A percentile compares a stretch with the other conserved stretches of the same genome.
Conservation (phyloP, 2,329 filamentous ascomycete genomes). For the Metarhizium anisopliae region DNA sequence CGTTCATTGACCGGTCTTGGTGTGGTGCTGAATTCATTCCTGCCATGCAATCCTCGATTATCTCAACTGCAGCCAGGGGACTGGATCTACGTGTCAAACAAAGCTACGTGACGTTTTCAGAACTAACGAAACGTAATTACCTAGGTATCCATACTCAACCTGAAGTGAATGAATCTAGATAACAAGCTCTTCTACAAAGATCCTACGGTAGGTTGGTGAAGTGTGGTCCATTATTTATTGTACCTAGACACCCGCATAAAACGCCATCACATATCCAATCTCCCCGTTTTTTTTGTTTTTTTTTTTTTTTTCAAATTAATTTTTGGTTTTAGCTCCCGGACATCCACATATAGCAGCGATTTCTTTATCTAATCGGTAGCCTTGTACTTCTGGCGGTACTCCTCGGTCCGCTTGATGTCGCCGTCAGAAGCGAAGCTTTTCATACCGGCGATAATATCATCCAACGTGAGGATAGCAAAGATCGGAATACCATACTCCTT, state of each 20-base stretch:
- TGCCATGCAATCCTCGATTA: too few species aligned
- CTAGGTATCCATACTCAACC: background rate
- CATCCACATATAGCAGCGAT: background rate
- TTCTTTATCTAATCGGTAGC: conserved; percentile 37
- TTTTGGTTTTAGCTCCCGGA: background rate
- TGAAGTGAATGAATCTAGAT: background rate
- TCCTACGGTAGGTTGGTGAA: background rate
- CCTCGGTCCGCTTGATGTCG: conserved; percentile 59
- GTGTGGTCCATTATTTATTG: background rate
- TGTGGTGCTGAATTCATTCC: too few species aligned
- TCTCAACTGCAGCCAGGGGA: background rate
- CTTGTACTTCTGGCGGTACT: conserved; percentile 61
- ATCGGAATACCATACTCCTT: conserved; percentile 80
- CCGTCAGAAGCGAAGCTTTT: conserved; percentile 51
- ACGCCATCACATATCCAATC: background rate
- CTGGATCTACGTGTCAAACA: background rate
- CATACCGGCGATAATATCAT: conserved; percentile 70
- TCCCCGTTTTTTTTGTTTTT: too few species aligned
- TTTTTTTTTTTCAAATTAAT: too few species aligned
- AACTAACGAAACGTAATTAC: background rate
- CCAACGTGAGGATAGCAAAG: conserved; percentile 71
- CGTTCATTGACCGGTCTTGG: too few species aligned
- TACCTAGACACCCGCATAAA: background rate
- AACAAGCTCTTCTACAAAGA: background rate
- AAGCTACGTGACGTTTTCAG: background rate